A percentile compares a stretch with the other conserved stretches of the same genome.
Conservation (phyloP, 768 basidiomycete genomes). For the Podaxis mareebaensis region DNA sequence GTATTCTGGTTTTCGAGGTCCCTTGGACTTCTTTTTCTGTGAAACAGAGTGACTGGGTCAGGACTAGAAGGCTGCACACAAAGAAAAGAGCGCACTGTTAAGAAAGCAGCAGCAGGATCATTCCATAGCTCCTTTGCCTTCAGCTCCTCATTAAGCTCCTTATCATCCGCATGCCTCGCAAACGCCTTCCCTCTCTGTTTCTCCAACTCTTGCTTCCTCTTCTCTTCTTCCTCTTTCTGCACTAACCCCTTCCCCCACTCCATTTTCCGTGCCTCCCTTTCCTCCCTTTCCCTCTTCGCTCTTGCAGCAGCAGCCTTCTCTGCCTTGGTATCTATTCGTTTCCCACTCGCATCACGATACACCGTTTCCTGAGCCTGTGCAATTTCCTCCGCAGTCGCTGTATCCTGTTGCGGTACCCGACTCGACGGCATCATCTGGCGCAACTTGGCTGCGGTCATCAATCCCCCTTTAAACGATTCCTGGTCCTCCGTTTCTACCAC, state of each 20-base stretch:
- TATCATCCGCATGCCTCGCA: conserved; percentile 81
- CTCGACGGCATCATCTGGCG: conserved; percentile 57
- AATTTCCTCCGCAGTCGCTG: conserved; percentile 51
- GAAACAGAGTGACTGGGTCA: conserved; percentile 7
- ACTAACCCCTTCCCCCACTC: conserved; percentile 98
- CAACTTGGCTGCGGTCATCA: conserved; percentile 76
- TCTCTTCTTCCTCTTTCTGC: conserved; percentile 81
- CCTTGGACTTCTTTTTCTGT: conserved; percentile 76
- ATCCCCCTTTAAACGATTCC: conserved; percentile 61
- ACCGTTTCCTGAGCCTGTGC: conserved; percentile 84
- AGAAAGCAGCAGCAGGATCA: conserved; percentile 94
- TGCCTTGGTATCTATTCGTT: conserved; percentile 86
- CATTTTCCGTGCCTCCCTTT: conserved; percentile 89
- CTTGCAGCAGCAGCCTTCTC: conserved; percentile 83
- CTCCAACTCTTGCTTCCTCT: conserved; percentile 62
- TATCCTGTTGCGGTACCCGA: conserved; percentile 32
- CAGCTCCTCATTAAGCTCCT: conserved; percentile 80
- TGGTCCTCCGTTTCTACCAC: conserved; percentile 45
- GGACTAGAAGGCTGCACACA: background rate
- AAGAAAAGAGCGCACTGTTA: conserved; percentile 62
- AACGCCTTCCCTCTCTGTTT: conserved; percentile 66
- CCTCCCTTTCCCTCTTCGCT: conserved; percentile 77
- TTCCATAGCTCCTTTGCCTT: conserved; percentile 88
- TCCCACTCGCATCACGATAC: conserved; percentile 88
- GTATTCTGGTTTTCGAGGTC: conserved; percentile 82